A percentile compares a stretch with the other conserved stretches of the same genome.
Conservation (phyloP, 495 filamentous ascomycete genomes). For the Xylaria grammica region DNA sequence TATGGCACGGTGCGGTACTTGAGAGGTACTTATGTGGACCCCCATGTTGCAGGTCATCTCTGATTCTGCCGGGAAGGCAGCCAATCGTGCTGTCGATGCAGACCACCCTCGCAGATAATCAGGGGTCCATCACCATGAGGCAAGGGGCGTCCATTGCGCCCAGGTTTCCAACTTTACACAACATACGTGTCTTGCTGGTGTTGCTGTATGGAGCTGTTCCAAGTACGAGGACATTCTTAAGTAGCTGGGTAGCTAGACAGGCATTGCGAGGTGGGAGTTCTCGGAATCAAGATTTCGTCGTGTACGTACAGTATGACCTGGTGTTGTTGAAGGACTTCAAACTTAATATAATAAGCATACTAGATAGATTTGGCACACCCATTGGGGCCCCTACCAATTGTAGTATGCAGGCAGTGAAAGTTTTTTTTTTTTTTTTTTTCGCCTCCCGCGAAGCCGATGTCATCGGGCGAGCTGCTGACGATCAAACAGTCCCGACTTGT, state of each 20-base stretch:
- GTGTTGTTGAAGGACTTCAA: slow-evolving; percentile 1
- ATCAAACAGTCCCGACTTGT: slow-evolving; percentile 17
- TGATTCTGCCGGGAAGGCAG: slow-evolving; percentile 26
- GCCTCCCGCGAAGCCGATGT: not conserved
- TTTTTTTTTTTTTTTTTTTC: not conserved
- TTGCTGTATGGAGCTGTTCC: slow-evolving; percentile 14
- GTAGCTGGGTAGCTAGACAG: not conserved
- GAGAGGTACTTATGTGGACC: slow-evolving; percentile 12
- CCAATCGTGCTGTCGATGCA: slow-evolving; percentile 20
- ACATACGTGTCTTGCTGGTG: slow-evolving; percentile 20
- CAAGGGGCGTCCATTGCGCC: slow-evolving; percentile 21
- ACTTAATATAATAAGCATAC: too few species aligned
- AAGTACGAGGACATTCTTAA: slow-evolving; percentile 8
- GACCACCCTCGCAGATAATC: slow-evolving; percentile 22
- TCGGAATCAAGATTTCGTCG: not conserved
- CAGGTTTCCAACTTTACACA: slow-evolving; percentile 22
- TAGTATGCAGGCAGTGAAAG: not conserved
- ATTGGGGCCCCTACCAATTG: not conserved
- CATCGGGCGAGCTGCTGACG: slow-evolving; percentile 13
- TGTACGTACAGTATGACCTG: slow-evolving; percentile 1
- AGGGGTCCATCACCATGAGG: slow-evolving; percentile 26
- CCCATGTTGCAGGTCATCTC: slow-evolving; percentile 25
- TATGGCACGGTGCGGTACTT: slow-evolving; percentile 12
- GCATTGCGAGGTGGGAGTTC: not conserved
- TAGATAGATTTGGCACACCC: too few species aligned